Conservation (phyloP, 331 rosid species). For the Quercus phellos region DNA sequence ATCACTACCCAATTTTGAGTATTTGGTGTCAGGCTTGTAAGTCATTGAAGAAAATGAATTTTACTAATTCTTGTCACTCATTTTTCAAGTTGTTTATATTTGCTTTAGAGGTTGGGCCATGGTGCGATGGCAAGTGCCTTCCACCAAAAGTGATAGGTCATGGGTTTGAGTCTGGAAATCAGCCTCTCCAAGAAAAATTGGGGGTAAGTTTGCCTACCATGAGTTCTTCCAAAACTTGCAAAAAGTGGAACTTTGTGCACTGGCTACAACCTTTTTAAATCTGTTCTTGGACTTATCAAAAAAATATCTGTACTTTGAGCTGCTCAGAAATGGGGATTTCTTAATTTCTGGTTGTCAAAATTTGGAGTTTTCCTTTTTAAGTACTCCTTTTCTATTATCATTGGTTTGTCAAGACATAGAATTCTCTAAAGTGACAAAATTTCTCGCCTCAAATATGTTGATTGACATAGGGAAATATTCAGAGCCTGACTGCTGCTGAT, state of each 20-base stretch:
- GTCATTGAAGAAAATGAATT: neutral
- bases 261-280: too few species aligned
- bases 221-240: too few species aligned
- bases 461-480: constrained; percentile 74
- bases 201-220: too few species aligned
- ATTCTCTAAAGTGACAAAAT: neutral
- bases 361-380: constrained; percentile 6
- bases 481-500: constrained; percentile 72
- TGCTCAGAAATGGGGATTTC: neutral
- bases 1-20: neutral
- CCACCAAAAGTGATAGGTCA: too few species aligned
- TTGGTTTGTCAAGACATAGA: neutral
- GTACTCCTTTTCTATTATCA: neutral
- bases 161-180: too few species aligned
- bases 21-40: neutral
- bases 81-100: neutral
- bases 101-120: too few species aligned
- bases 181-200: too few species aligned
- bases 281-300: too few species aligned
- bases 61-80: neutral
- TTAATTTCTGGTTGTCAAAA: neutral
- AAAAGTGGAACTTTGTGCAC: too few species aligned
- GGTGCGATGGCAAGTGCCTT: too few species aligned
- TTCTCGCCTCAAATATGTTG: constrained; percentile 13
- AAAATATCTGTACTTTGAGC: neutral